A percentile compares a stretch with the other conserved stretches of the same genome.
These are phyloP conservation scores for Rhodomyrtus psidioides DNA, from an alignment of 441 rosid species.

Conservation along the genomic window DNA sequence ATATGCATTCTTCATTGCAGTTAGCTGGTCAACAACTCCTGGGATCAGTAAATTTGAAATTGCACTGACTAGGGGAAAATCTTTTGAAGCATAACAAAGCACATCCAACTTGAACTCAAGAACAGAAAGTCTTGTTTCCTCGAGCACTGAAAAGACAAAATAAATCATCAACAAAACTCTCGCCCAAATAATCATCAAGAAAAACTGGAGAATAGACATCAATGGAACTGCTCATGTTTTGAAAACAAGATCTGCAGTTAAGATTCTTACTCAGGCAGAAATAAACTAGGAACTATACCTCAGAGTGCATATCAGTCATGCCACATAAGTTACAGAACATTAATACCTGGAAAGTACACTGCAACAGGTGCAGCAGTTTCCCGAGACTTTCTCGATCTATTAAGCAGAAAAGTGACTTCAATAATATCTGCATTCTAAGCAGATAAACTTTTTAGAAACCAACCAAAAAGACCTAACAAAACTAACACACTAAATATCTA, in stretches of 20 bases:
- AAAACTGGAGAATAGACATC: neutral
- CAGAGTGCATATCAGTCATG: neutral
- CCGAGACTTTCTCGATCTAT: conserved; percentile 40
- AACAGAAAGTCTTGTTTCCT: conserved; percentile 56
- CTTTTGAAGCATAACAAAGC: conserved; percentile 65
- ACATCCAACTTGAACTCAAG: conserved; percentile 65
- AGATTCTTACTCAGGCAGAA: neutral
- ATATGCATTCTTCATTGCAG: conserved; percentile 49
- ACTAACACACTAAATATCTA: neutral
- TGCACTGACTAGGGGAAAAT: conserved; percentile 50
- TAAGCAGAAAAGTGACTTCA: conserved; percentile 59
- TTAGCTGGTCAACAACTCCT: conserved; percentile 66
- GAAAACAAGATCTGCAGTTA: neutral
- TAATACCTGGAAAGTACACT: conserved; percentile 69
- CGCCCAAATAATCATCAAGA: neutral
- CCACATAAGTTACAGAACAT: neutral
- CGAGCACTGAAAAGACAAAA: conserved; percentile 39
- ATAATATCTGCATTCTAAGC: conserved; percentile 80
- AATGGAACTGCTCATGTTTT: neutral
- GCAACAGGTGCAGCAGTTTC: conserved; percentile 49
- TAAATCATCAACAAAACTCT: neutral
- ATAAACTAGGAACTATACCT: neutral
- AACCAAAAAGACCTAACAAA: neutral
- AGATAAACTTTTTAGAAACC: conserved; percentile 27
- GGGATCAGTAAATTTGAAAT: conserved; percentile 64